Evolutionary conservation across 306 rosid genomes (phyloP).

Genomic region (Acmispon strigosus): DNA sequence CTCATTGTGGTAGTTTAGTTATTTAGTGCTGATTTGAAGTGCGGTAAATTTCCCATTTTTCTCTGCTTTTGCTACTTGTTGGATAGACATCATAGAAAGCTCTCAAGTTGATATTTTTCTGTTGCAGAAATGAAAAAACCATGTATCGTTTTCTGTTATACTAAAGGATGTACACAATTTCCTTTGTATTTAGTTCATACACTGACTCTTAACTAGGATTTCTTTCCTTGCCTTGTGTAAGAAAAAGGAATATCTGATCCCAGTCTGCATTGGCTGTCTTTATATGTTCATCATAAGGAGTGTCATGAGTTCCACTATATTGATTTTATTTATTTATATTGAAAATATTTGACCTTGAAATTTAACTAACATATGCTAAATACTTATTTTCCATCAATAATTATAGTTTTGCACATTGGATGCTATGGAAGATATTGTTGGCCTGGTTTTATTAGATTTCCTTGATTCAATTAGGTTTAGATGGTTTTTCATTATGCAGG

Average conservation of each 20-base stretch:
- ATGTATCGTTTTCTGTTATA: background rate
- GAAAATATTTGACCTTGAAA: background rate
- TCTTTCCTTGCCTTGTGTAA: background rate
- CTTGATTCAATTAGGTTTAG: conserved; percentile 51
- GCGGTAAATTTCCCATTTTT: background rate
- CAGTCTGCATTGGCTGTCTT: background rate
- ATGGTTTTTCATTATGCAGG: conserved; percentile 55
- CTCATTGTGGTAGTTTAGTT: background rate
- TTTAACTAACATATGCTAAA: background rate
- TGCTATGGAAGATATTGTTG: background rate
- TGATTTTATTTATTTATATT: background rate
- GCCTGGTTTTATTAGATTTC: conserved; percentile 19
- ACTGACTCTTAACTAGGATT: background rate
- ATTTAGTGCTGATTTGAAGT: background rate
- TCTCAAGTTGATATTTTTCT: background rate
- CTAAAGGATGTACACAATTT: background rate
- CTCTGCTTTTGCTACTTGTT: background rate
- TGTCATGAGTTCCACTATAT: background rate
- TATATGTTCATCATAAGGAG: background rate
- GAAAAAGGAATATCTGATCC: background rate
- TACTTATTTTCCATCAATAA: background rate
- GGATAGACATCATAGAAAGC: background rate
- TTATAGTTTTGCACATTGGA: conserved; percentile 1
- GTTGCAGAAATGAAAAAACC: background rate
- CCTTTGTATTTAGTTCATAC: background rate